Evolutionary conservation across 768 basidiomycete species (phyloP).

Genomic region (Tylopilus vinaceipallidus): DNA sequence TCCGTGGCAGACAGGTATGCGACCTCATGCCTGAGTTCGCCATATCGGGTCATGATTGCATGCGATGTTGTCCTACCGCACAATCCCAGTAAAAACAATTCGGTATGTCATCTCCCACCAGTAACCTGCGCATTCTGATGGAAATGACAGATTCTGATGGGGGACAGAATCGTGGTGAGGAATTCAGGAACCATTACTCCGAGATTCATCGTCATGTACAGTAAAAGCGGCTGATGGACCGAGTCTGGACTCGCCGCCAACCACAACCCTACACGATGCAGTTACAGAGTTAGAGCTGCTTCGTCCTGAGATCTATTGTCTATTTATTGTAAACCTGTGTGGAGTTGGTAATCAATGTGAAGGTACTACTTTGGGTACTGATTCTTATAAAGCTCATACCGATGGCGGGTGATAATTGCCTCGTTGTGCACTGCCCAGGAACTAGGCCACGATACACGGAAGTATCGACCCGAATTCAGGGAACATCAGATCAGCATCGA

Average conservation of each 20-base stretch:
- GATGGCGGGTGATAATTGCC: slow-evolving; percentile 22
- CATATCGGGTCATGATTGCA: slow-evolving; percentile 63
- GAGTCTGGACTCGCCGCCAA: slow-evolving; percentile 15
- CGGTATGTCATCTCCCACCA: slow-evolving; percentile 23
- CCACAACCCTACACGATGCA: slow-evolving; percentile 17
- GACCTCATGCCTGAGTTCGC: slow-evolving; percentile 66
- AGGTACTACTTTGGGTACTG: slow-evolving; percentile 19
- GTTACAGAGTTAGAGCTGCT: slow-evolving; percentile 23
- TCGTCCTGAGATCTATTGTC: slow-evolving; percentile 18
- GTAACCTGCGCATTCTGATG: slow-evolving; percentile 26
- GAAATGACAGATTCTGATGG: slow-evolving; percentile 41
- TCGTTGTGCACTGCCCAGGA: slow-evolving; percentile 26
- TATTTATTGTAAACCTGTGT: slow-evolving; percentile 25
- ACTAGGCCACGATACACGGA: slow-evolving; percentile 20
- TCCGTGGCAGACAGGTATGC: slow-evolving; percentile 55
- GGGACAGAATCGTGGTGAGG: slow-evolving; percentile 53
- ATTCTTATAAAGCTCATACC: slow-evolving; percentile 3
- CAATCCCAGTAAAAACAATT: slow-evolving; percentile 21
- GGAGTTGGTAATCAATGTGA: slow-evolving; percentile 17
- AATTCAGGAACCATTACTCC: slow-evolving; percentile 55
- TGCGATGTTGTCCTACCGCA: slow-evolving; percentile 51
- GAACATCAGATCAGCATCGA: slow-evolving; percentile 22
- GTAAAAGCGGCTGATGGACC: slow-evolving; percentile 32
- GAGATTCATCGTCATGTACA: slow-evolving; percentile 59
- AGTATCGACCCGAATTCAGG: slow-evolving; percentile 2